phyloP scores from a whole-genome alignment of 225 moss, liverwort and hornwort genomes.

The Straminergon stramineum region DNA sequence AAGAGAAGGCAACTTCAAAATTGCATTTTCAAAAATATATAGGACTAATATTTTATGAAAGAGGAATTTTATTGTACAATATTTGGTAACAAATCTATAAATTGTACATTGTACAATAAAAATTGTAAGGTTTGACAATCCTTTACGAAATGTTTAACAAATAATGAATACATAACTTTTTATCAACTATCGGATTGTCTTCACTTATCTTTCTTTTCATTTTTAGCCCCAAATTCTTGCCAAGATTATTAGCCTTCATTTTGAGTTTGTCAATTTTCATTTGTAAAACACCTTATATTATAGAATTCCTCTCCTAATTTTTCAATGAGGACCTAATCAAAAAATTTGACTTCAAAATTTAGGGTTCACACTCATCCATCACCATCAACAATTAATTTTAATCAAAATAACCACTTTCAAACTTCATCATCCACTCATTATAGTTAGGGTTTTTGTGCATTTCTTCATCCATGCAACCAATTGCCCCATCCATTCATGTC shows the following conservation, averaged over 20 bases:
- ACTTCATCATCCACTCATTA: neutral
- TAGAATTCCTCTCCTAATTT: neutral
- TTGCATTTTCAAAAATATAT: neutral
- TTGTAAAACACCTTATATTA: neutral
- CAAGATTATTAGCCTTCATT: neutral
- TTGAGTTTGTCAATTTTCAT: neutral
- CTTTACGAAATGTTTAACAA: neutral
- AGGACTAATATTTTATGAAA: neutral
- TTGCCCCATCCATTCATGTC: neutral
- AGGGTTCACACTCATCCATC: neutral
- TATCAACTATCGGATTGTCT: neutral
- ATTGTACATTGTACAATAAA: neutral
- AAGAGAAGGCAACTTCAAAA: neutral
- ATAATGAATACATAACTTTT: neutral
- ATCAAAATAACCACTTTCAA: neutral
- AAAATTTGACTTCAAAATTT: neutral
- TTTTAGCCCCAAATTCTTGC: neutral
- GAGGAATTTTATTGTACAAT: neutral
- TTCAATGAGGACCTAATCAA: neutral
- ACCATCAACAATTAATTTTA: too few relatives aligned
- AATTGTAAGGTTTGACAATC: neutral
- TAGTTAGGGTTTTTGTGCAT: neutral
- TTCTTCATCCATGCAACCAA: neutral
- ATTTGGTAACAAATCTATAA: neutral
- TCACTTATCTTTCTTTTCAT: neutral